Evolutionary conservation across 805 yeast species (phyloP), one percentile per base, ranked within the genome.

Genomic region (Wickerhamiella brachini): DNA sequence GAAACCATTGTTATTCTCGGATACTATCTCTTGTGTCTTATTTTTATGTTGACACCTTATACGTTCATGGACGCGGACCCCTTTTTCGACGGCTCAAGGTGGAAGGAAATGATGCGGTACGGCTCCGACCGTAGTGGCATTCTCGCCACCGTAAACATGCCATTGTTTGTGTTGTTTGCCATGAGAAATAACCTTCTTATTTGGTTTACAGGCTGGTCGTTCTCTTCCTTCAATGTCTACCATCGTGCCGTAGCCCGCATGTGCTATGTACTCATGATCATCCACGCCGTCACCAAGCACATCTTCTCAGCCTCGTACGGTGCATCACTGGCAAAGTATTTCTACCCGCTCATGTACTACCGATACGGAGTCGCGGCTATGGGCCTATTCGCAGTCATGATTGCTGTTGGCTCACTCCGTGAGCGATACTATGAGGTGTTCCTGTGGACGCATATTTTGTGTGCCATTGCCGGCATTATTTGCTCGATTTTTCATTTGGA

Each of bases 161-260:
- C 86, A 2, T 62, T 78, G 45, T 55, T 79, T 45, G 67, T 78
- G 31, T 63, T 79, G 48, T 79, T 80, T 60, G 80, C 84, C 1
- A 78, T 83, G 43, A 67, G 85, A 57, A 81, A 81, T 63, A 81
- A 80, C 59, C 62, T 81, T 47, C 62, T 81, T 52, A 79, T 74
- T 53, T 76, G 77, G 76, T 17, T 76, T 17, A 77, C 85, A 1
- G 75, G 81, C 23, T 77, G 83, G 81, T 68, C 69, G 15, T 73
- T 66, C 53, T 65, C 80, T 0, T 70, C 81, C 21, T 81, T 78
- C 60, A 68, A 79, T 45, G 66, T 75, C 29, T 76, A 73, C 58
- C 86, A 81, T 61, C 71, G 81, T 49, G 80, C 82, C 67, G 55
- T 78, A 8, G 72, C 79, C 1, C 69, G 85, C 54, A 63, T 72